Base-by-base conservation (phyloP, 2,329 filamentous ascomycete genomes). In the Fusarium xyrophilum region DNA sequence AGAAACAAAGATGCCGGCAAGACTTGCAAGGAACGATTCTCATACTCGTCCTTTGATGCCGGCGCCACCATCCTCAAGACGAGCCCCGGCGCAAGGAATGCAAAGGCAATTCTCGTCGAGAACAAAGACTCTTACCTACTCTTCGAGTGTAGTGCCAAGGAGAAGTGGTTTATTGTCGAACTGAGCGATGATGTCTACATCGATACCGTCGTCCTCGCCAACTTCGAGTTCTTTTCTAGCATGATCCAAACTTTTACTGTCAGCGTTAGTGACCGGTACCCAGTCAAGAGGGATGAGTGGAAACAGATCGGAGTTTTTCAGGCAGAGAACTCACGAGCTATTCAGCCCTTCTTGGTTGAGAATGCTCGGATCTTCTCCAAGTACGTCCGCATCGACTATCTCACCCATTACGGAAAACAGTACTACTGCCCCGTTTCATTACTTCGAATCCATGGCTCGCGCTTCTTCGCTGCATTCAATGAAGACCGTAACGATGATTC, bases 101-200 rank as follows among this genome's bases (percentile, higher is more conserved):
- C 93, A 19, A 96, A 93, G 62, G 90, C 94, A 17, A 91, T 99
- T 17, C 81, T 99, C 42, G 89, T 97, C 42, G 96, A 99, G 82
- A 97, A 97, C 81, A 98, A 98, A 81, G 96, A 99, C 79, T 95
- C 93, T 69, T 99, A 99, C 79, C 97, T 99, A 93, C 85, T 98
- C 46, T 92, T 97, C 69, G 92, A 95, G 76, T 99, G 96, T 79
- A 89, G 89, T 8, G 89, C 89, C 23, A 83, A 90, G 71, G 95
- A 96, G 81, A 98, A 98, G 79, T 97, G 96, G 76, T 85, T 98
- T 67, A 94, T 98, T 63, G 88, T 99, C 63, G 96, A 99, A 80
- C 84, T 99, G 32, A 98, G 93, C 78, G 93, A 97, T 75, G 88
- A 90, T 59, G 88, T 90, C 59, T 85, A 97, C 44, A 91, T 99